Evolutionary conservation across 495 filamentous ascomycete species (phyloP).

Genomic region (Neurospora sp.): DNA sequence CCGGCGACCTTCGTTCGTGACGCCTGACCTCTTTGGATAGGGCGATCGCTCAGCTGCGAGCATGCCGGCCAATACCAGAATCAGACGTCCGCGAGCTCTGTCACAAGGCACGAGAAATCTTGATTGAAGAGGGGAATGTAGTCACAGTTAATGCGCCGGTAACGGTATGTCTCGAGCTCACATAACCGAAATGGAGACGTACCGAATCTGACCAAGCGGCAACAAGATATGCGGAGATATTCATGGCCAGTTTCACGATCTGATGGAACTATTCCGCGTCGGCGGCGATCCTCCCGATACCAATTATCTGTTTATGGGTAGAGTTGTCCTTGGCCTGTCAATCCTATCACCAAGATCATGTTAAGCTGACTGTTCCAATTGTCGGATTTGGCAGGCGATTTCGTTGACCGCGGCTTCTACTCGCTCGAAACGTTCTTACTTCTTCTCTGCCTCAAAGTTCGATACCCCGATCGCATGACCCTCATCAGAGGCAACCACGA

Average conservation of each 20-base stretch:
- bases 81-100: constrained; percentile 90
- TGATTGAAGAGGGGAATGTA: constrained; percentile 97
- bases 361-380: background rate
- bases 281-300: constrained; percentile 94
- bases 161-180: constrained; percentile 43
- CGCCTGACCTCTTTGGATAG: constrained; percentile 32
- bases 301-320: constrained; percentile 97
- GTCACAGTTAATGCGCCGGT: constrained; percentile 93
- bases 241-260: constrained; percentile 94
- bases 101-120: constrained; percentile 91
- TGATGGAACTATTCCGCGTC: constrained; percentile 97
- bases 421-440: constrained; percentile 93
- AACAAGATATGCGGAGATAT: constrained; percentile 91
- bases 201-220: background rate
- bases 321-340: constrained; percentile 1
- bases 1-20: background rate
- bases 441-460: constrained; percentile 90
- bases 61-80: constrained; percentile 94
- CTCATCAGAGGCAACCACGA: constrained; percentile 96
- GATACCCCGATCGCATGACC: constrained; percentile 95
- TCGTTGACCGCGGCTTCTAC: constrained; percentile 97
- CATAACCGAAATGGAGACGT: background rate
- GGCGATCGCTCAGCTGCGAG: constrained; percentile 85
- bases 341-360: background rate
- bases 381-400: constrained; percentile 53